Evolutionary conservation across 2,329 filamentous ascomycete species (phyloP).

Genomic region (Lizonia empirigonia): DNA sequence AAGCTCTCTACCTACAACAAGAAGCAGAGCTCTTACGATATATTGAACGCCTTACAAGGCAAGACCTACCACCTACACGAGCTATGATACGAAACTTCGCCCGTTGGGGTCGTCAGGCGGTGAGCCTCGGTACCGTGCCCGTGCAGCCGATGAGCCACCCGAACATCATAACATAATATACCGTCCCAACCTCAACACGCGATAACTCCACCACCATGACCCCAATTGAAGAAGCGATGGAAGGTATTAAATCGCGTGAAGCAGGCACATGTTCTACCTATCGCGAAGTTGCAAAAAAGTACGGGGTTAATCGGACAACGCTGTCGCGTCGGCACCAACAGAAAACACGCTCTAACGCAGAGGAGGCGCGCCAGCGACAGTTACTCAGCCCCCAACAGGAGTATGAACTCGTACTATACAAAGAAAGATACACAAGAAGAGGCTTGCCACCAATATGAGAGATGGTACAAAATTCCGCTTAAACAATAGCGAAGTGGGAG

Average conservation of each 20-base stretch:
- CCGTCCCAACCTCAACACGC: neutral
- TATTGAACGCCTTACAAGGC: too few species aligned
- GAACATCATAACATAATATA: too few species aligned
- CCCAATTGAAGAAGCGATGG: neutral
- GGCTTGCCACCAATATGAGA: constrained; percentile 19
- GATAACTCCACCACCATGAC: neutral
- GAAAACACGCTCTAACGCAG: too few species aligned
- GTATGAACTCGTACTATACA: neutral
- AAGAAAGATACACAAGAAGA: neutral
- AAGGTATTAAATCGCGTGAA: neutral
- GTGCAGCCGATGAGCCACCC: too few species aligned
- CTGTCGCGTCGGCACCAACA: neutral
- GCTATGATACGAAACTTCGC: too few species aligned
- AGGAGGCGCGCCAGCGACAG: too few species aligned
- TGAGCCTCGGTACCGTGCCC: too few species aligned
- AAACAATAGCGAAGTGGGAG: constrained; percentile 15
- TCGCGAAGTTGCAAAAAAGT: neutral
- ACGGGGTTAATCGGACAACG: neutral
- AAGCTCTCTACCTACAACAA: too few species aligned
- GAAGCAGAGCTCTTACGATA: too few species aligned
- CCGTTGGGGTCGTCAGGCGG: too few species aligned
- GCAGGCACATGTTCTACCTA: neutral
- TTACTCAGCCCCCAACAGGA: neutral
- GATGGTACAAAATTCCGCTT: constrained; percentile 14
- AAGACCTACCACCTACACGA: too few species aligned